Conservation (phyloP, 75 land plant genomes). For the Picea glauca region DNA sequence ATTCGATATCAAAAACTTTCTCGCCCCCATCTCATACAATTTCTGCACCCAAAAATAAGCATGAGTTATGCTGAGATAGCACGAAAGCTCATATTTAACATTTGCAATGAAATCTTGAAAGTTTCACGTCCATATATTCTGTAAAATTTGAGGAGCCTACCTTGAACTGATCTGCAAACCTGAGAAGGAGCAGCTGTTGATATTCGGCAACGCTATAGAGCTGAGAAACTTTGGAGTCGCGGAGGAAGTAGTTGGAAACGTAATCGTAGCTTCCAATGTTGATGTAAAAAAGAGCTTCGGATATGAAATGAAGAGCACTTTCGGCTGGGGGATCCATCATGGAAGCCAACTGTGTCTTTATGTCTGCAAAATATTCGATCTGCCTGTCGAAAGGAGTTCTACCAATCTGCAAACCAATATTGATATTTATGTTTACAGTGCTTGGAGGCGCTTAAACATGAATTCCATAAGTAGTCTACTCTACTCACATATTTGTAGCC, state of each 20-base stretch:
- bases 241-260: background rate
- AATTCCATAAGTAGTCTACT: too few species aligned
- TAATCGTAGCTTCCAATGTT: constrained; percentile 10
- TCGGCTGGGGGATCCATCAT: constrained; percentile 4
- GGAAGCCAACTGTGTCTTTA: constrained; percentile 6
- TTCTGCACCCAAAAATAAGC: constrained; percentile 9
- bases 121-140: too few species aligned
- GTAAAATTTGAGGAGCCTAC: background rate
- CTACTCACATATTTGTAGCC: constrained; percentile 11
- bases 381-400: constrained; percentile 22
- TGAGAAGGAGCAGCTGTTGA: background rate
- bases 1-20: constrained; percentile 16
- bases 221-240: constrained; percentile 5
- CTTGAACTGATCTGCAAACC: background rate
- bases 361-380: constrained; percentile 23
- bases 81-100: background rate
- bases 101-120: too few species aligned
- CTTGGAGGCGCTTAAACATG: too few species aligned
- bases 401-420: constrained; percentile 17
- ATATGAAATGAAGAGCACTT: constrained; percentile 2
- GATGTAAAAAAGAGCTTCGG: constrained; percentile 8
- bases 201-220: background rate
- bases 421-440: background rate
- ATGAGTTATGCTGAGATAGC: background rate
- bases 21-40: constrained; percentile 15